Evolutionary conservation across 2,329 filamentous ascomycete species (phyloP), one percentile per base, ranked within the genome.

Genomic region (Chaetoscypha palmicola): DNA sequence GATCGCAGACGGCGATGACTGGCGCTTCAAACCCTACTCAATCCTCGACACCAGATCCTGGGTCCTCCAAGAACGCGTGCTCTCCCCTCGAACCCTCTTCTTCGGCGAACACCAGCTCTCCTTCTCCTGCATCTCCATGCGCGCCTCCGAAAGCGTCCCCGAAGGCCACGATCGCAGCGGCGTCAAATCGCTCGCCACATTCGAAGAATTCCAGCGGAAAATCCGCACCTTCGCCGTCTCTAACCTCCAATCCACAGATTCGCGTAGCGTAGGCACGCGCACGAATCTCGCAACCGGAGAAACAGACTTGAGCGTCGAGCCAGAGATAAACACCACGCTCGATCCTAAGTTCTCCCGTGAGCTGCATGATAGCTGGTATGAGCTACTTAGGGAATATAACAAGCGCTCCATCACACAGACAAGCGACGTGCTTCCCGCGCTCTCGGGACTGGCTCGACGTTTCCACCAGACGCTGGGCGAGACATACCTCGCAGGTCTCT

Each of bases 401-500:
- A 31, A 31, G 9, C 28, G 28, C 3, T 31, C 32, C 3, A 35
- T 35, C 12, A 35, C 32, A 3, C 32, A 20, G 12, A 14, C 28
- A 5, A 31, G 48, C 19, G 50, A 53, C 31, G 44, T 31, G 32
- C 37, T 53, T 4, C 38, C 45, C 12, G 50, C 50, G 36, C 38
- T 53, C 10, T 47, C 46, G 22, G 50, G 49, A 5, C 23, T 53
- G 23, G 50, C 43, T 16, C 33, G 37, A 10, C 26, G 30, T 5
- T 30, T 44, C 23, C 46, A 45, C 23, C 12, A 38, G 2, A 14
- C 31, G 10, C 39, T 23, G 7, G 31, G 40, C 11, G 48, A 51
- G 22, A 34, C 30, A 14, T 52, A 52, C 34, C 16, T 52, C 24
- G 50, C 50, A 12, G 45, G 45, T 17, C 20, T 48, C 31, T 48